phyloP scores from a whole-genome alignment of 2,329 filamentous ascomycete species.

The Elsinoe fawcettii region DNA sequence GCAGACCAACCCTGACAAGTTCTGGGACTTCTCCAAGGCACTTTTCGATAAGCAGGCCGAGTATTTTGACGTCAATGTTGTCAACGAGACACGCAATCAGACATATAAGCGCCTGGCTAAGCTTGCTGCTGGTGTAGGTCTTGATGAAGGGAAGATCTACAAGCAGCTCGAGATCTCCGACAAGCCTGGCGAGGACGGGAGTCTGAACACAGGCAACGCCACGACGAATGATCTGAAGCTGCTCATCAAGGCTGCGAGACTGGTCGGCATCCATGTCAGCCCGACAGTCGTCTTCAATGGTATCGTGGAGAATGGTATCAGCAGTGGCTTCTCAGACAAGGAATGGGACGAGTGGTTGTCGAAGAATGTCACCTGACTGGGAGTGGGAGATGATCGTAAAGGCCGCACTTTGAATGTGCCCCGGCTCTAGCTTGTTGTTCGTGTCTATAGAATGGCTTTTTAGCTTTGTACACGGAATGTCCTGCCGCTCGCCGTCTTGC shows the following conservation, averaged over 20 bases:
- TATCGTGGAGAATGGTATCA: constrained; percentile 69
- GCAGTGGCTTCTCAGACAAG: constrained; percentile 66
- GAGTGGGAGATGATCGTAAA: not conserved
- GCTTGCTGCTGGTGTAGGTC: constrained; percentile 60
- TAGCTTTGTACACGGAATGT: constrained; percentile 65
- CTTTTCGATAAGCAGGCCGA: constrained; percentile 63
- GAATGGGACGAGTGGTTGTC: constrained; percentile 83
- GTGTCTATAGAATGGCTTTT: constrained; percentile 2
- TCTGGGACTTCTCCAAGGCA: constrained; percentile 68
- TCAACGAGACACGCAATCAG: constrained; percentile 73
- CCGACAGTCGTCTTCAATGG: constrained; percentile 84
- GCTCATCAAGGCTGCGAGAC: constrained; percentile 63
- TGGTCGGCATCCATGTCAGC: constrained; percentile 80
- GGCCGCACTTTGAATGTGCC: not conserved
- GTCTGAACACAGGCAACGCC: constrained; percentile 68
- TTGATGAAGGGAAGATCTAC: constrained; percentile 65
- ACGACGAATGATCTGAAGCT: constrained; percentile 82
- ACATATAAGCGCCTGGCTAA: constrained; percentile 74
- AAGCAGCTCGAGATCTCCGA: constrained; percentile 60
- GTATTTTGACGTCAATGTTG: constrained; percentile 79
- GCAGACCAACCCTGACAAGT: constrained; percentile 59
- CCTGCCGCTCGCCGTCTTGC: constrained; percentile 93
- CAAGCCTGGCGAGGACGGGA: constrained; percentile 57
- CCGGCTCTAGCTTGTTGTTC: constrained; percentile 1
- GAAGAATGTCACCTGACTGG: constrained; percentile 50